Evolutionary conservation across 305 asterid genomes (phyloP).

Genomic region (Fraxinus dipetala): DNA sequence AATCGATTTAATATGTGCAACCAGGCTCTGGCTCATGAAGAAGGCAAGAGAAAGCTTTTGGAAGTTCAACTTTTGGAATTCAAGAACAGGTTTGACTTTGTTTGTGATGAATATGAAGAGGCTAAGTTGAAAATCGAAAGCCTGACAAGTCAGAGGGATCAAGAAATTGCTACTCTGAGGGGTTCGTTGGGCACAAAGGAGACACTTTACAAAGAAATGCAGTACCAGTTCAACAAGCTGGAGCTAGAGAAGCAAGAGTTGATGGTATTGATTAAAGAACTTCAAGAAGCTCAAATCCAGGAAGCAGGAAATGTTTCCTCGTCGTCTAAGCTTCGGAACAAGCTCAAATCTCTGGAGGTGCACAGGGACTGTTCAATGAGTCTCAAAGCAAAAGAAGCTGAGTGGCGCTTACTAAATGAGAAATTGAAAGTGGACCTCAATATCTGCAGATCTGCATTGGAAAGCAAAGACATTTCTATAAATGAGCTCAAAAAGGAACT

Average conservation of each 20-base stretch:
- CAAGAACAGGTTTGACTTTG: conserved; percentile 45
- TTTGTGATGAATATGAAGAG: conserved; percentile 65
- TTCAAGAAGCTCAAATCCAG: conserved; percentile 72
- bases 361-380: conserved; percentile 45
- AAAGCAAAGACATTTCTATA: conserved; percentile 36
- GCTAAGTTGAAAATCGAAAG: conserved; percentile 53
- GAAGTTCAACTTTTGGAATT: conserved; percentile 68
- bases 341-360: conserved; percentile 59
- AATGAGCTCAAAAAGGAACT: conserved; percentile 50
- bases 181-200: conserved; percentile 61
- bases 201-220: conserved; percentile 70
- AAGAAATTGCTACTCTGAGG: conserved; percentile 63
- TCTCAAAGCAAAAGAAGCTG: conserved; percentile 45
- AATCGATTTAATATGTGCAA: conserved; percentile 68
- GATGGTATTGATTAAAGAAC: conserved; percentile 51
- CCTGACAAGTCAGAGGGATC: conserved; percentile 56
- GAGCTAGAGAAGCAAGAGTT: conserved; percentile 77
- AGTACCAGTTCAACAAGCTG: conserved; percentile 61
- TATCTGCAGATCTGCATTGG: conserved; percentile 33
- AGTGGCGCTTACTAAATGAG: conserved; percentile 45
- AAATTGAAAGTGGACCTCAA: conserved; percentile 38
- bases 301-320: conserved; percentile 54
- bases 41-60: conserved; percentile 59
- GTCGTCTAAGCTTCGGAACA: conserved; percentile 63
- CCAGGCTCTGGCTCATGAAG: conserved; percentile 76